These are phyloP conservation scores for Porphyridium purpureum DNA, from an alignment of 23 red algal genomes.

Conservation along the genomic window DNA sequence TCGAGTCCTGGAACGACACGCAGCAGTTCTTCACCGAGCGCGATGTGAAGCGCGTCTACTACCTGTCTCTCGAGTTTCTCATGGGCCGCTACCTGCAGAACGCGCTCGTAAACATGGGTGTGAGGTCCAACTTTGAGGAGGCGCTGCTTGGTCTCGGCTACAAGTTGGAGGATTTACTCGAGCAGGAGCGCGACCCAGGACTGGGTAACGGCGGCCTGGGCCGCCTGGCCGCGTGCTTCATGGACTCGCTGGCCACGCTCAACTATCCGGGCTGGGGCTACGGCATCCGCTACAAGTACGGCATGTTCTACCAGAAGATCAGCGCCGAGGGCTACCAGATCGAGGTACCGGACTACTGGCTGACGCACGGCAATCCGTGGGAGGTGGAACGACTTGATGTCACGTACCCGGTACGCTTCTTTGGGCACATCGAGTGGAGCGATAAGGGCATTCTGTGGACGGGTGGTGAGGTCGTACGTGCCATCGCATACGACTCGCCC, in stretches of 20 bases:
- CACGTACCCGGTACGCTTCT: slow-evolving; percentile 87
- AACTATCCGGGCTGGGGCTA: slow-evolving; percentile 99
- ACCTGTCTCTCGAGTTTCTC: slow-evolving; percentile 92
- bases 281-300: slow-evolving; percentile 98
- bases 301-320: slow-evolving; percentile 97
- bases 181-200: slow-evolving; percentile 88
- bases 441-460: slow-evolving; percentile 44
- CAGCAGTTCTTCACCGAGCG: slow-evolving; percentile 97
- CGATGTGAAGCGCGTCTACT: slow-evolving; percentile 92
- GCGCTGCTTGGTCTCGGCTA: slow-evolving; percentile 77
- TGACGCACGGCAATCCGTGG: slow-evolving; percentile 89
- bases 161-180: slow-evolving; percentile 51
- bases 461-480: slow-evolving; percentile 65
- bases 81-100: slow-evolving; percentile 96
- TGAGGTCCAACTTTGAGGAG: slow-evolving; percentile 72
- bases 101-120: slow-evolving; percentile 88
- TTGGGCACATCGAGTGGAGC: slow-evolving; percentile 60
- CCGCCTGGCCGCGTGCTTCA: slow-evolving; percentile 91
- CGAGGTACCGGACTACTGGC: slow-evolving; percentile 98
- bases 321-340: slow-evolving; percentile 68
- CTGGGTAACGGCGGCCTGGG: slow-evolving; percentile 95
- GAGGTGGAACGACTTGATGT: slow-evolving; percentile 99
- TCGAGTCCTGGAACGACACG: slow-evolving; percentile 99
- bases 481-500: slow-evolving; percentile 94
- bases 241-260: slow-evolving; percentile 94